A percentile compares a stretch with the other conserved stretches of the same genome.
These are phyloP conservation scores for Daldinia bambusicola DNA, from an alignment of 495 filamentous ascomycete species.

Conservation along the genomic window DNA sequence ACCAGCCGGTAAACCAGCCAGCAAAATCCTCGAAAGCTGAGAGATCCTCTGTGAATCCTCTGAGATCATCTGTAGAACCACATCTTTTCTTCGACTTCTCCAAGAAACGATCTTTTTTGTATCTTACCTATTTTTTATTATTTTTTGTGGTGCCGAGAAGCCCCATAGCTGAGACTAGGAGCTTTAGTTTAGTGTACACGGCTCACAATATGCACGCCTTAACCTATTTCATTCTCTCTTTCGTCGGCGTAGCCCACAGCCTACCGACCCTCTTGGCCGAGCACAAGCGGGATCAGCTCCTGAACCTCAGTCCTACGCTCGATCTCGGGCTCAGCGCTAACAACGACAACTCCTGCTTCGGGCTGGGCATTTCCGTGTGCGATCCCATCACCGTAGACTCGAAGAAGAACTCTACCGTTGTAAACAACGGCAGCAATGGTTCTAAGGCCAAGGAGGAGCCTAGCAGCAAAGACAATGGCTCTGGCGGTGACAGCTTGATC, in stretches of 20 bases:
- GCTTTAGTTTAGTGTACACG: not conserved
- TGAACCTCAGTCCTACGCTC: constrained; percentile 34
- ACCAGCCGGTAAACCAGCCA: too few species aligned
- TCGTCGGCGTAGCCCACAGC: constrained; percentile 23
- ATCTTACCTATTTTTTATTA: not conserved
- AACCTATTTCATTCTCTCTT: constrained; percentile 34
- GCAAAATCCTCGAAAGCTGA: too few species aligned
- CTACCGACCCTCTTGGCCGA: constrained; percentile 29
- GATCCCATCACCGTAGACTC: constrained; percentile 47
- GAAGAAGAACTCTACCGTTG: constrained; percentile 18
- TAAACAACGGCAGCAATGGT: constrained; percentile 1
- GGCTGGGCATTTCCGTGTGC: constrained; percentile 47
- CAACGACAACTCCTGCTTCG: constrained; percentile 42
- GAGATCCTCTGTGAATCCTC: not conserved
- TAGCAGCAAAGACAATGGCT: constrained; percentile 4
- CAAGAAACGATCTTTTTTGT: constrained; percentile 13
- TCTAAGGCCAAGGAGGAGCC: not conserved
- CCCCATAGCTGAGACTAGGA: constrained; percentile 4
- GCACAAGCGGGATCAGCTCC: constrained; percentile 23
- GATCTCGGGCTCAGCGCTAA: constrained; percentile 13
- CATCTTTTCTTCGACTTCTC: not conserved
- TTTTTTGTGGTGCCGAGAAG: constrained; percentile 1
- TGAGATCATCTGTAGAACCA: constrained; percentile 9
- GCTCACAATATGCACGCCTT: constrained; percentile 26
- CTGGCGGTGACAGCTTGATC: constrained; percentile 24